phyloP scores from a whole-genome alignment of 768 basidiomycete genomes.

The Amyloporia xantha region DNA sequence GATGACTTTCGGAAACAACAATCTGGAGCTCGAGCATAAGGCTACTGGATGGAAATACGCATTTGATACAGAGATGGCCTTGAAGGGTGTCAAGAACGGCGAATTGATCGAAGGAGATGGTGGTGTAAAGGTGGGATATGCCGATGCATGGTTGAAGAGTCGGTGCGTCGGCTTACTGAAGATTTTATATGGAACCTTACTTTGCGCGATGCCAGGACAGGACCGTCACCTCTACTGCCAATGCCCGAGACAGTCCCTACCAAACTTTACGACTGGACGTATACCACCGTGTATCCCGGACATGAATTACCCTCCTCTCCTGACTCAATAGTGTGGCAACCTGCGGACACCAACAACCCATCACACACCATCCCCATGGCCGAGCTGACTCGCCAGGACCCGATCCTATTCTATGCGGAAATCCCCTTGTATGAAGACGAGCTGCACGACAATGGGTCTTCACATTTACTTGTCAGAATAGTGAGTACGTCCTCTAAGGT shows the following conservation, averaged over 20 bases:
- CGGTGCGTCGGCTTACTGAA: conserved; percentile 45
- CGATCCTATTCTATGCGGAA: conserved; percentile 97
- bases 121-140: conserved; percentile 90
- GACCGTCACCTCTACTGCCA: conserved; percentile 52
- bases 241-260: conserved; percentile 68
- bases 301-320: conserved; percentile 28
- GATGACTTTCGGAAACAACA: conserved; percentile 93
- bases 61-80: conserved; percentile 63
- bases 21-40: conserved; percentile 58
- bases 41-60: conserved; percentile 56
- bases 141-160: conserved; percentile 89
- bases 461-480: conserved; percentile 76
- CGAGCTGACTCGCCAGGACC: conserved; percentile 83
- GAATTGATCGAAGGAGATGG: conserved; percentile 78
- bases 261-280: conserved; percentile 98
- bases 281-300: conserved; percentile 83
- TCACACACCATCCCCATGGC: conserved; percentile 72
- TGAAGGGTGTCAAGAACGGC: conserved; percentile 68
- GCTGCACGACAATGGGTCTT: conserved; percentile 93
- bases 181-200: background rate
- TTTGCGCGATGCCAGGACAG: conserved; percentile 45
- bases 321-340: conserved; percentile 35
- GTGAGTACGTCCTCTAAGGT: conserved; percentile 49
- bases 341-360: conserved; percentile 50
- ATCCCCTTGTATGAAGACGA: conserved; percentile 95